Base-by-base conservation (phyloP, 306 rosid genomes). In the Purshia tridentata region DNA sequence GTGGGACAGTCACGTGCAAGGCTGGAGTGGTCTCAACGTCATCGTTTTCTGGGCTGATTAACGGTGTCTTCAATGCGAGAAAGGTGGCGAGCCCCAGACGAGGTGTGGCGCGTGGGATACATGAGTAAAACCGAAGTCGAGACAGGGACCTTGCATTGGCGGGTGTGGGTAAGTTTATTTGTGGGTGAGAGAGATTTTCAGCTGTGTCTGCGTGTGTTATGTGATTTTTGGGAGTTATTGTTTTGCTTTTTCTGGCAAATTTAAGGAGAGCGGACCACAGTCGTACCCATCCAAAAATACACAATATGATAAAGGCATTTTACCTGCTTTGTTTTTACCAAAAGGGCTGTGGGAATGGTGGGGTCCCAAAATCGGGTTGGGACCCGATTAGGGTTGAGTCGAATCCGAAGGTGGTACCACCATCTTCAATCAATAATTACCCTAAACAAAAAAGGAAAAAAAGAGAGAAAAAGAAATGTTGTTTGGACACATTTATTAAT, bases 221-320 rank as follows among this genome's bases (percentile, higher is more conserved):
- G 35, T 29, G 2, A 29, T 29, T 29, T 29, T 29, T 29, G 35
- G 35, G 2, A 29, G 2, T 29, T 29, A 1, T 29, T 29, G 35
- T 29, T 59, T 63, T 76, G 68, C 84, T 77, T 45, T 50, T 72
- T 81, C 18, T 72, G 61, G 84, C 65, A 81, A 76, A 52, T 70
- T 81, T 76, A 67, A 72, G 76, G 75, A 50, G 65, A 7, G 45
- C 45, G 19, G 37, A 35, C 51, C 18, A 39, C 20, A 23, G 4
- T 5, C 51, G 53, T 37, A 22, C n/a, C 16, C 8, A 8, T 15
- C 35, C 51, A 39, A 22, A 58, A 19, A 58, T 18, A 49, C 7
- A 11, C 0, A 22, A 11, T 58, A 11, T 58, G 19, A 23, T 12
- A 59, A 68, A 51, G 11, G 2, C 35, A 29, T 56, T 46, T 46